A percentile compares a stretch with the other conserved stretches of the same genome.
Conservation (phyloP, 805 yeast species). For the Starmerella tilneyi region DNA sequence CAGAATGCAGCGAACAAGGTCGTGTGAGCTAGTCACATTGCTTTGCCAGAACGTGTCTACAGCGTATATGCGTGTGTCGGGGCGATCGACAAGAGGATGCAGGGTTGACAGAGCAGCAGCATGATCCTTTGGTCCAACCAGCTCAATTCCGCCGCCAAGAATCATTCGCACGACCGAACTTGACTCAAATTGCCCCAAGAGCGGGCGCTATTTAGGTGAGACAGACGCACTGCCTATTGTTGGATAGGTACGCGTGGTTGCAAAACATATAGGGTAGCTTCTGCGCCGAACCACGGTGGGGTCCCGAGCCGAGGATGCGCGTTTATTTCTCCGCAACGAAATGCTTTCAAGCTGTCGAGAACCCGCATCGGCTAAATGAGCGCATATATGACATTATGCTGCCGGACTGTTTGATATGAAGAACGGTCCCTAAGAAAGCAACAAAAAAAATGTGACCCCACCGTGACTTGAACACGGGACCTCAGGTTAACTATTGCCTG, state of each 20-base stretch:
- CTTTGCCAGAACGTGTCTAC: conserved; percentile 13
- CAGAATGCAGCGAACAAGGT: conserved; percentile 9
- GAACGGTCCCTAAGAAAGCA: no score
- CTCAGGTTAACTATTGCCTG: conserved; percentile 2
- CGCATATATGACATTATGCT: no score
- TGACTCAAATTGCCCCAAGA: no score
- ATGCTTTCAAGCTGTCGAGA: no score
- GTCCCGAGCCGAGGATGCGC: no score
- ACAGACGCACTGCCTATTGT: no score
- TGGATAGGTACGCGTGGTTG: no score
- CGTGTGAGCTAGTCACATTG: conserved; percentile 1
- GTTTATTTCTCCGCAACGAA: no score
- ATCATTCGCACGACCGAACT: not conserved
- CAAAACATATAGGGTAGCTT: conserved; percentile 5
- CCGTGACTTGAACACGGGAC: conserved; percentile 11
- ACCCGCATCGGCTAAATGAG: no score
- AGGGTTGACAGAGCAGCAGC: not conserved
- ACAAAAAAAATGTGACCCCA: conserved; percentile 4
- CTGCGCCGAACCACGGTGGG: no score
- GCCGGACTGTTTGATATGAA: no score
- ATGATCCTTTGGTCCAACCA: not conserved
- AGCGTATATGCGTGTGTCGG: conserved; percentile 4
- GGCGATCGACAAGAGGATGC: not conserved
- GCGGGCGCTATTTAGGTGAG: no score
- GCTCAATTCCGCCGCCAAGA: not conserved